These are phyloP conservation scores for Sphaerostilbella broomeana DNA, from an alignment of 2,329 filamentous ascomycete species.

Conservation along the genomic window DNA sequence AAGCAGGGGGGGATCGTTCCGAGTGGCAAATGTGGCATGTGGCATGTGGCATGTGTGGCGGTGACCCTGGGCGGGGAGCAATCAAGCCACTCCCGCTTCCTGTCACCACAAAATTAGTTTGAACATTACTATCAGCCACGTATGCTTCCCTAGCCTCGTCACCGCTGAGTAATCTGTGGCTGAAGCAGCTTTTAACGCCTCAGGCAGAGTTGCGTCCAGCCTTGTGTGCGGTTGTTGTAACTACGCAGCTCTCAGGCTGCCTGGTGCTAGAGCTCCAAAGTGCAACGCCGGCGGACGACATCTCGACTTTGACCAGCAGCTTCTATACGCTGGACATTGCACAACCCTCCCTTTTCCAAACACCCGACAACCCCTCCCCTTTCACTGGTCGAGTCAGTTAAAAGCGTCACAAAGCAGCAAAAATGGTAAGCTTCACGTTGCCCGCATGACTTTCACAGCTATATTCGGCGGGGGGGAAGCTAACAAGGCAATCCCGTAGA, in stretches of 20 bases:
- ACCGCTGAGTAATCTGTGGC: too few relatives aligned
- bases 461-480: constrained; percentile 3
- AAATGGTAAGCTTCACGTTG: constrained; percentile 8
- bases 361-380: not conserved
- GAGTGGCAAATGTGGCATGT: not conserved
- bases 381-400: not conserved
- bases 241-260: constrained; percentile 40
- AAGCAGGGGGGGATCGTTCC: constrained; percentile 10
- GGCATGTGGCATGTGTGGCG: constrained; percentile 6
- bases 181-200: constrained; percentile 18
- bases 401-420: constrained; percentile 2
- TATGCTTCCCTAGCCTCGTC: too few relatives aligned
- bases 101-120: constrained; percentile 3
- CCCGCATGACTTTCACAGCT: not conserved
- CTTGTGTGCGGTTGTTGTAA: constrained; percentile 21
- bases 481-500: constrained; percentile 49
- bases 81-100: constrained; percentile 12
- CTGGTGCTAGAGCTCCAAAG: constrained; percentile 32
- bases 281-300: constrained; percentile 15
- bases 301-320: constrained; percentile 11
- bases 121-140: not conserved
- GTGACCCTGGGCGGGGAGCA: constrained; percentile 5
- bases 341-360: not conserved
- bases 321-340: constrained; percentile 6
- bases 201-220: constrained; percentile 25